These are phyloP conservation scores for Phlebiopsis gigantea DNA, from an alignment of 768 basidiomycete genomes.

Conservation along the genomic window DNA sequence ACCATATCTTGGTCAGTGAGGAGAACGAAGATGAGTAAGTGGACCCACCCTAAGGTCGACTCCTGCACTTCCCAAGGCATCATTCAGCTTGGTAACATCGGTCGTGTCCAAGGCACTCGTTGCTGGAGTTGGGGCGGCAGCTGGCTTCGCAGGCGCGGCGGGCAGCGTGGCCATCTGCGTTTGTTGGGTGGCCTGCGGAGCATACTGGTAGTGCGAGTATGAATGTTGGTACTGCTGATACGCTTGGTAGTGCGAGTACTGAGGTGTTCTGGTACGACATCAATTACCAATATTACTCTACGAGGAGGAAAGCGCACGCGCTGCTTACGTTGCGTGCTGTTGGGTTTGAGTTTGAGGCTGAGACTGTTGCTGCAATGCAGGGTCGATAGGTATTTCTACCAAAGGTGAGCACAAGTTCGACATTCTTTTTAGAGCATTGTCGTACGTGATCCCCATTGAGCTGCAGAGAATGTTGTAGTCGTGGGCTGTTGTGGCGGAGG, in stretches of 20 bases:
- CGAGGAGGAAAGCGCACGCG: not conserved
- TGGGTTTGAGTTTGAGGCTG: slow-evolving; percentile 10
- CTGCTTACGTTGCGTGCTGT: slow-evolving; percentile 5
- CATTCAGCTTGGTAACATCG: slow-evolving; percentile 76
- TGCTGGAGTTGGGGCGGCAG: slow-evolving; percentile 8
- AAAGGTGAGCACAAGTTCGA: not conserved
- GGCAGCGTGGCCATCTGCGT: slow-evolving; percentile 12
- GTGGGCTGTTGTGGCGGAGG: not conserved
- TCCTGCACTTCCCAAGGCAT: slow-evolving; percentile 81
- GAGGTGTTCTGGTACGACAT: not conserved
- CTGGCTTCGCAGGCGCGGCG: slow-evolving; percentile 11
- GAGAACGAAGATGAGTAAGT: not conserved
- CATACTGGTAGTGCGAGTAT: slow-evolving; percentile 5
- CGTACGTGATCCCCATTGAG: slow-evolving; percentile 38
- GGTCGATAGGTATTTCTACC: slow-evolving; percentile 57
- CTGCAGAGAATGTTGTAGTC: slow-evolving; percentile 29
- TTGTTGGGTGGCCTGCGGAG: slow-evolving; percentile 9
- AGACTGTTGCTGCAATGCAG: slow-evolving; percentile 59
- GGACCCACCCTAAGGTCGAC: slow-evolving; percentile 71
- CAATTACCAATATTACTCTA: not conserved
- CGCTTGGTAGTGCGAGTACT: slow-evolving; percentile 5
- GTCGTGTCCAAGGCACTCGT: slow-evolving; percentile 43
- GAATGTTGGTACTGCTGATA: slow-evolving; percentile 9
- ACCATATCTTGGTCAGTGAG: not conserved
- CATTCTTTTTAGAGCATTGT: not conserved